Evolutionary conservation across 129 eudicot species (phyloP).

Genomic region (Oenanthe sinensis): DNA sequence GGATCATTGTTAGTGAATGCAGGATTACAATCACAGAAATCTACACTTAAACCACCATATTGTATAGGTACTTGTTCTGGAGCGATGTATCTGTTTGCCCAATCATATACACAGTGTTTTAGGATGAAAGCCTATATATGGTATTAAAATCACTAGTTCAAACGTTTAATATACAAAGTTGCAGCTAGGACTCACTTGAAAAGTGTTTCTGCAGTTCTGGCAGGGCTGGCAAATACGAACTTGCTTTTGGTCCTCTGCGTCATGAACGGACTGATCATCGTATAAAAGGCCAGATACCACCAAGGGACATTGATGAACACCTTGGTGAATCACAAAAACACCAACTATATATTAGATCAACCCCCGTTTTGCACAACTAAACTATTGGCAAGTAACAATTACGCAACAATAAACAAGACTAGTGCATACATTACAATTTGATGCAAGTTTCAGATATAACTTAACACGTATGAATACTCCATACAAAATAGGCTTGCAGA

Average conservation of each 20-base stretch:
- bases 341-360: slow-evolving; percentile 1
- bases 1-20: slow-evolving; percentile 73
- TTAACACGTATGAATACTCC: neutral
- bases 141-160: neutral
- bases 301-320: slow-evolving; percentile 94
- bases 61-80: slow-evolving; percentile 91
- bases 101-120: slow-evolving; percentile 9
- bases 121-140: neutral
- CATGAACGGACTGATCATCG: slow-evolving; percentile 79
- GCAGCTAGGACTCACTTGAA: slow-evolving; percentile 51
- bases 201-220: slow-evolving; percentile 74
- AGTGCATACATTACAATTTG: neutral
- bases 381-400: neutral
- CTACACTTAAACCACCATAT: slow-evolving; percentile 77
- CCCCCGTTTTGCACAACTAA: neutral
- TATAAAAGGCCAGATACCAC: slow-evolving; percentile 90
- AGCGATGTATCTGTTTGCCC: slow-evolving; percentile 49
- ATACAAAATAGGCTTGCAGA: neutral
- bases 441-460: neutral
- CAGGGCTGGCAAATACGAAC: slow-evolving; percentile 86
- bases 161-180: neutral
- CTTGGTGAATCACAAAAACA: slow-evolving; percentile 22
- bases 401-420: neutral
- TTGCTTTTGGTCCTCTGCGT: slow-evolving; percentile 94
- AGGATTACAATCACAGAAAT: slow-evolving; percentile 66